Evolutionary conservation across 2,329 filamentous ascomycete genomes (phyloP).

Genomic region (Aureobasidium uvarum): DNA sequence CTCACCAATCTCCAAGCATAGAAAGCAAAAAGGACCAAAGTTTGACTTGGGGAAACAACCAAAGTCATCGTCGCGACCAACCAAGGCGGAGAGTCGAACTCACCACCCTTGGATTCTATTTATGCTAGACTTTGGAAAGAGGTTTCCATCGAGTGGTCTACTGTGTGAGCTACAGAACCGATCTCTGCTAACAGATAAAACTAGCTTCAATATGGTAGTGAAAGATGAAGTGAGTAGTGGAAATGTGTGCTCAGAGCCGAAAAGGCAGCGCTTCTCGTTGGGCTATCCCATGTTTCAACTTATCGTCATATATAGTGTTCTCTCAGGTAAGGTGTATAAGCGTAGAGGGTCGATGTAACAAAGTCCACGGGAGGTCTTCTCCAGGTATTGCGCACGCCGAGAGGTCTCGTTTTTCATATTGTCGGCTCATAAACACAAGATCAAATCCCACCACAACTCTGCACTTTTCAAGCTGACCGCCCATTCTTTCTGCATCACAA

Average conservation of each 20-base stretch:
- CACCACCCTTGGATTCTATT: background rate
- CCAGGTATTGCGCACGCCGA: background rate
- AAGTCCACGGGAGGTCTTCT: background rate
- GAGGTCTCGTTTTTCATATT: background rate
- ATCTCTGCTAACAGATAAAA: background rate
- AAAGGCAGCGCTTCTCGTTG: background rate
- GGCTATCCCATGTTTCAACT: background rate
- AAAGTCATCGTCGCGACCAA: constrained; percentile 3
- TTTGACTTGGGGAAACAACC: background rate
- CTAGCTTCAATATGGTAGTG: background rate
- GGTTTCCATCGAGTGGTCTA: background rate
- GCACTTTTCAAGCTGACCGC: background rate
- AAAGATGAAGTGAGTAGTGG: background rate
- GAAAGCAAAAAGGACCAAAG: background rate
- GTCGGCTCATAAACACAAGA: background rate
- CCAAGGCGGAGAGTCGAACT: constrained; percentile 5
- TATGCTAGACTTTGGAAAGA: background rate
- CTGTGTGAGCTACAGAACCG: background rate
- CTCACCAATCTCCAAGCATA: background rate
- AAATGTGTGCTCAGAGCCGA: background rate
- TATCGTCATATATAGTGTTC: too few relatives aligned
- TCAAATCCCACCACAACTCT: background rate
- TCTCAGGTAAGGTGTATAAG: background rate
- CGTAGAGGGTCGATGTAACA: too few relatives aligned
- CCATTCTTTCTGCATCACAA: background rate